Conservation (phyloP, 345 rosid genomes). For the Eucalyptus sp. region DNA sequence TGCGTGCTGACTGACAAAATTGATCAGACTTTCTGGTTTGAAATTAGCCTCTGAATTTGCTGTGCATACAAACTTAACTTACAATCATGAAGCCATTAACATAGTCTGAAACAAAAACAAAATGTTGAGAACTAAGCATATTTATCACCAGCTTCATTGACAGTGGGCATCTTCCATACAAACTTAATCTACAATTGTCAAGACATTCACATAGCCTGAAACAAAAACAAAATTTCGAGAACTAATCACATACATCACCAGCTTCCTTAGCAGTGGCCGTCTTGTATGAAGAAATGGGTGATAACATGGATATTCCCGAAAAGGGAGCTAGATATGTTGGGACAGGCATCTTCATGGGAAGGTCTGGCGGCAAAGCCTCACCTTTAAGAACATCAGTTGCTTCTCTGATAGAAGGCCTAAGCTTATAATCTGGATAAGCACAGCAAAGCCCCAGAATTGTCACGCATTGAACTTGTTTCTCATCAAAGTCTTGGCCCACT, state of each 20-base stretch:
- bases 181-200: neutral
- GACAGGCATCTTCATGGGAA: neutral
- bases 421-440: neutral
- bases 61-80: neutral
- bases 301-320: neutral
- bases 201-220: neutral
- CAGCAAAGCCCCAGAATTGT: constrained; percentile 5
- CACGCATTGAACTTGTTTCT: constrained; percentile 2
- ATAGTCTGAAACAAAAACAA: neutral
- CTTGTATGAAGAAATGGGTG: neutral
- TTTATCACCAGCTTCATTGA: neutral
- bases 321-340: neutral
- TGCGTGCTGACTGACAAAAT: neutral
- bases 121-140: neutral
- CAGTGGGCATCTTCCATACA: neutral
- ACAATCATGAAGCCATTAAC: neutral
- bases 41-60: neutral
- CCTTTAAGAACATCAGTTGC: neutral
- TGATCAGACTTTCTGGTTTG: neutral
- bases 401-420: constrained; percentile 5
- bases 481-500: neutral
- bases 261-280: neutral
- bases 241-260: neutral
- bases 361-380: neutral
- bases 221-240: neutral